phyloP scores from a whole-genome alignment of 495 filamentous ascomycete genomes.

The Annulohypoxylon stygium region DNA sequence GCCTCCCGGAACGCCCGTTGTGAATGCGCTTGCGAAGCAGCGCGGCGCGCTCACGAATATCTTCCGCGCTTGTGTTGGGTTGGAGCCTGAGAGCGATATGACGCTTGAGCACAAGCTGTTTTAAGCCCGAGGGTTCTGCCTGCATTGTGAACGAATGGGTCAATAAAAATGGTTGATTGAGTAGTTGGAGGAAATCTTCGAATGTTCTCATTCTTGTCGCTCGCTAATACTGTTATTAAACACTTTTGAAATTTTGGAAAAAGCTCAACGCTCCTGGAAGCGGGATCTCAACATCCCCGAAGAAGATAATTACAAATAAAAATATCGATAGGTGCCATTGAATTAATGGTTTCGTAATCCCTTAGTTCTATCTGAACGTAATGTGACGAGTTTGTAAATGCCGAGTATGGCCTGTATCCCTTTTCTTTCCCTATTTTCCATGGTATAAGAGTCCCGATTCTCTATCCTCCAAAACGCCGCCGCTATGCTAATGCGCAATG shows the following conservation, averaged over 20 bases:
- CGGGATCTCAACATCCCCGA: conserved; percentile 43
- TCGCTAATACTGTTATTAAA: conserved; percentile 8
- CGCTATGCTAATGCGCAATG: conserved; percentile 29
- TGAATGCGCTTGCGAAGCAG: conserved; percentile 98
- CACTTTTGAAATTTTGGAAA: conserved; percentile 7
- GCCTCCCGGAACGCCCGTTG: conserved; percentile 93
- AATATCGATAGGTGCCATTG: conserved; percentile 1
- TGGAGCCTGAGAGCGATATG: conserved; percentile 99
- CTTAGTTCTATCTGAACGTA: background rate
- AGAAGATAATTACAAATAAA: conserved; percentile 1
- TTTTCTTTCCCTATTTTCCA: background rate
- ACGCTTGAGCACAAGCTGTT: conserved; percentile 99
- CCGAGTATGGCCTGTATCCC: background rate
- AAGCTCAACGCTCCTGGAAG: conserved; percentile 36
- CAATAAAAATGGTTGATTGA: background rate
- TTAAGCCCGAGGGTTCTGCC: conserved; percentile 44
- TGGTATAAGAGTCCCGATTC: conserved; percentile 13
- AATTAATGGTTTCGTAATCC: conserved; percentile 1
- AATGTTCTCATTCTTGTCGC: background rate
- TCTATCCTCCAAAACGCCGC: conserved; percentile 20
- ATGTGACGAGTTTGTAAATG: conserved; percentile 3
- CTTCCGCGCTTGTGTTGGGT: conserved; percentile 96
- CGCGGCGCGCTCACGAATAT: conserved; percentile 95
- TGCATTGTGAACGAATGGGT: background rate
- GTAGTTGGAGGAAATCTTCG: background rate